Evolutionary conservation across 2,329 filamentous ascomycete genomes (phyloP).

Genomic region (Hypoxylon sp.): DNA sequence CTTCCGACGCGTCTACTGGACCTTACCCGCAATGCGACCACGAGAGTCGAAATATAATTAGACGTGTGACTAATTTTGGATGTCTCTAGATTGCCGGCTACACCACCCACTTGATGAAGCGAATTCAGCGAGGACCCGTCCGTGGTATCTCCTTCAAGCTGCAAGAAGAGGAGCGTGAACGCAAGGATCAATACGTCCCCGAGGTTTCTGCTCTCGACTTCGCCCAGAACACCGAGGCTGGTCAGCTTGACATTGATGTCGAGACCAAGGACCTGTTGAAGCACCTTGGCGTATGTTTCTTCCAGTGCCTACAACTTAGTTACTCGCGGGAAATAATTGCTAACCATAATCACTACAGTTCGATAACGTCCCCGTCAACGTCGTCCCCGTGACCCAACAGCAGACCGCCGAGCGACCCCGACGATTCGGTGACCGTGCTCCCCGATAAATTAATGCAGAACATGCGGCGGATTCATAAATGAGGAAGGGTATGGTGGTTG

Average conservation of each 20-base stretch:
- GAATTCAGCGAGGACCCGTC: constrained; percentile 98
- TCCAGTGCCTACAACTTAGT: neutral
- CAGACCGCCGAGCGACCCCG: constrained; percentile 86
- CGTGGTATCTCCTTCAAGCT: constrained; percentile 99
- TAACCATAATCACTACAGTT: constrained; percentile 73
- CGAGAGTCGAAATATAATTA: constrained; percentile 15
- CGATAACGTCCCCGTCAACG: constrained; percentile 97
- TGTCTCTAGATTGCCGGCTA: constrained; percentile 87
- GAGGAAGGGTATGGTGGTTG: constrained; percentile 52
- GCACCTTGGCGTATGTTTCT: constrained; percentile 91
- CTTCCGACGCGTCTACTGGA: neutral
- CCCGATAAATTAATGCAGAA: constrained; percentile 49
- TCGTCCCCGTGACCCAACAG: constrained; percentile 89
- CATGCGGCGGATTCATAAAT: constrained; percentile 46
- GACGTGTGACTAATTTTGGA: constrained; percentile 28
- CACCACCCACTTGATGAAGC: constrained; percentile 99
- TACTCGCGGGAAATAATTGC: constrained; percentile 24
- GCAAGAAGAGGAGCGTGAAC: constrained; percentile 99
- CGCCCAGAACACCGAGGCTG: constrained; percentile 91
- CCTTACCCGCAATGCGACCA: neutral
- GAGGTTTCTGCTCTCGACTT: constrained; percentile 99
- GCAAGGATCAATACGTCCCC: constrained; percentile 99
- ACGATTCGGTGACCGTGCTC: constrained; percentile 78
- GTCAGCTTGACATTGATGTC: constrained; percentile 93
- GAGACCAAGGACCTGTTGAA: constrained; percentile 99